A percentile compares a stretch with the other conserved stretches of the same genome.
Conservation (phyloP, 768 basidiomycete species). For the Neoboletus magnificus region DNA sequence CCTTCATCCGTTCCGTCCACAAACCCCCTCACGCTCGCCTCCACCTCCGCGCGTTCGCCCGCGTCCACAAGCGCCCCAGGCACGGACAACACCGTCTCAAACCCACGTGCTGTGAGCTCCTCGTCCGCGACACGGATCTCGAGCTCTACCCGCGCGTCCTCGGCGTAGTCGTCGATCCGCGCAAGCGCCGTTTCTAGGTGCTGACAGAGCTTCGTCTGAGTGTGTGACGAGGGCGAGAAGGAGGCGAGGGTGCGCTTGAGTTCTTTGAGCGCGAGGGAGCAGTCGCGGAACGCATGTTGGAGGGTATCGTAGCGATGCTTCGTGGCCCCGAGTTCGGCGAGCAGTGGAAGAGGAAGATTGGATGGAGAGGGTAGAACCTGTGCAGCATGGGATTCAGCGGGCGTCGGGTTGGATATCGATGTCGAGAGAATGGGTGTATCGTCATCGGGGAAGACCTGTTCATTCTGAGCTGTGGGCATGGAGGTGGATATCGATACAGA, state of each 20-base stretch:
- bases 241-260: conserved; percentile 38
- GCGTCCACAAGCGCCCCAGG: conserved; percentile 40
- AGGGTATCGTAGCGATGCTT: conserved; percentile 57
- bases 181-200: conserved; percentile 52
- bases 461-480: background rate
- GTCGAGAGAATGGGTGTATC: background rate
- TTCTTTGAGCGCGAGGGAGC: conserved; percentile 61
- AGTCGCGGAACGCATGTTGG: conserved; percentile 64
- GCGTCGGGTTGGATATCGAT: background rate
- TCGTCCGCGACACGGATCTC: conserved; percentile 79
- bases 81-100: conserved; percentile 61
- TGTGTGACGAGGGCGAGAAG: background rate
- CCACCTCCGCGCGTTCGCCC: conserved; percentile 37
- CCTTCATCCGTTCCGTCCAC: conserved; percentile 19
- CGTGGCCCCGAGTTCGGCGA: conserved; percentile 43
- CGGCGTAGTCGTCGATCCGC: conserved; percentile 68
- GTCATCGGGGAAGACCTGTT: background rate
- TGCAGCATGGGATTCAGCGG: background rate
- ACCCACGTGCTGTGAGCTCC: conserved; percentile 59
- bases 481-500: background rate
- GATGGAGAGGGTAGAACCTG: background rate
- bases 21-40: conserved; percentile 47
- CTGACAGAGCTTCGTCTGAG: background rate
- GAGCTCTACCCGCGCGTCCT: conserved; percentile 78
- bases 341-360: conserved; percentile 32